phyloP scores from a whole-genome alignment of 345 rosid genomes.

The Gossypium bickii region DNA sequence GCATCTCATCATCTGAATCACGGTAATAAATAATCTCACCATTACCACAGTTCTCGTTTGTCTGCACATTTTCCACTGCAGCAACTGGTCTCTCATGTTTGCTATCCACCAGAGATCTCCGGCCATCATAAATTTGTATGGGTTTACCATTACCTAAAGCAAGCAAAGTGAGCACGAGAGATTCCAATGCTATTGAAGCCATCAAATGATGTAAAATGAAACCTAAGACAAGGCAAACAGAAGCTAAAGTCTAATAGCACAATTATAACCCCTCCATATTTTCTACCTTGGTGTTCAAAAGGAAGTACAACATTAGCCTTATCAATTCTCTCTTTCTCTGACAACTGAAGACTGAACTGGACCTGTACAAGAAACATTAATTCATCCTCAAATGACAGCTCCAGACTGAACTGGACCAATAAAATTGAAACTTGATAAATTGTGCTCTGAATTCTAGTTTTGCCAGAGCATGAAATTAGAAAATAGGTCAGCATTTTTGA shows the following conservation, averaged over 20 bases:
- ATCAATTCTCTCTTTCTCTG: slow-evolving; percentile 72
- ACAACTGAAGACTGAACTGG: slow-evolving; percentile 70
- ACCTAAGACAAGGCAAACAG: neutral
- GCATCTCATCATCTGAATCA: slow-evolving; percentile 93
- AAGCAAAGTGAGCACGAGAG: slow-evolving; percentile 2
- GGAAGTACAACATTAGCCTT: slow-evolving; percentile 90
- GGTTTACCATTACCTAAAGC: slow-evolving; percentile 65
- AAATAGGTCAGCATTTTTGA: neutral
- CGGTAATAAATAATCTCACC: slow-evolving; percentile 84
- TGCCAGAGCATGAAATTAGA: neutral
- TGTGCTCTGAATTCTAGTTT: neutral
- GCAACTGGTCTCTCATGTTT: slow-evolving; percentile 30
- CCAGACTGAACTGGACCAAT: neutral
- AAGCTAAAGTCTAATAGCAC: neutral
- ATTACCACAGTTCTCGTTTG: slow-evolving; percentile 30
- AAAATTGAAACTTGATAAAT: slow-evolving; percentile 1
- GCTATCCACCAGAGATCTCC: slow-evolving; percentile 46
- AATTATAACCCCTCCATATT: neutral
- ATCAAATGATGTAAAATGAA: neutral
- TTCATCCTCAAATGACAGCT: neutral
- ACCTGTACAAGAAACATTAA: slow-evolving; percentile 46
- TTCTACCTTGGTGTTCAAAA: slow-evolving; percentile 90
- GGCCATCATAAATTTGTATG: slow-evolving; percentile 73
- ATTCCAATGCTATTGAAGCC: neutral
- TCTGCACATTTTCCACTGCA: slow-evolving; percentile 28